phyloP scores from a whole-genome alignment of 2,329 filamentous ascomycete genomes.

The Spiromastix sp. region DNA sequence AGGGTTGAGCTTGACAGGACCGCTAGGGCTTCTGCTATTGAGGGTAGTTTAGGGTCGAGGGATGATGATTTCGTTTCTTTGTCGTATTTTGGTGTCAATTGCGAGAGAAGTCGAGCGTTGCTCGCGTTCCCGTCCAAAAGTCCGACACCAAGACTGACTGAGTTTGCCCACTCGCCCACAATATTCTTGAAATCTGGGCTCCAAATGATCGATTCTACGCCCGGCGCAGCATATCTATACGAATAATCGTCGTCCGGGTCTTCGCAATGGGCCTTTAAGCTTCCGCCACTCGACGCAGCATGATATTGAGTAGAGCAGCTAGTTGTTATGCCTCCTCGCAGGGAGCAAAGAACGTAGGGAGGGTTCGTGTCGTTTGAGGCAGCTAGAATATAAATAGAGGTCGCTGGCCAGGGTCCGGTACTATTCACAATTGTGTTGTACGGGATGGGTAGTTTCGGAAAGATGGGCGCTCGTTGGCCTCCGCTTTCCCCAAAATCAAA shows the following conservation, averaged over 20 bases:
- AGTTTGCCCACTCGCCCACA: slow-evolving; percentile 43
- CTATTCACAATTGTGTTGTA: slow-evolving; percentile 59
- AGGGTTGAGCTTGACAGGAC: slow-evolving; percentile 59
- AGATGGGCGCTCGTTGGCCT: slow-evolving; percentile 43
- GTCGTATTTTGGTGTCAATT: slow-evolving; percentile 38
- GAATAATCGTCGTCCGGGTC: slow-evolving; percentile 43
- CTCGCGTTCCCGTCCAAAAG: slow-evolving; percentile 46
- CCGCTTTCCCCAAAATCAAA: slow-evolving; percentile 55
- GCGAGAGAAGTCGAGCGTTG: slow-evolving; percentile 48
- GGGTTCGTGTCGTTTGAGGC: slow-evolving; percentile 32
- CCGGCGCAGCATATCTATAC: slow-evolving; percentile 39
- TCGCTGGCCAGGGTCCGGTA: slow-evolving; percentile 24
- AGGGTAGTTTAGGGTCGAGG: slow-evolving; percentile 48
- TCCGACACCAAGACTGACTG: slow-evolving; percentile 49
- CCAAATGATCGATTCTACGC: slow-evolving; percentile 18
- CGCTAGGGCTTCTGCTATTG: slow-evolving; percentile 62
- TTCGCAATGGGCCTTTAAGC: slow-evolving; percentile 53
- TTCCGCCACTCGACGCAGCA: slow-evolving; percentile 46
- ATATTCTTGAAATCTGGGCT: slow-evolving; percentile 46
- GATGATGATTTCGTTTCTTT: slow-evolving; percentile 15
- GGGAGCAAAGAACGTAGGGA: slow-evolving; percentile 57
- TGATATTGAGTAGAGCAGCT: slow-evolving; percentile 54
- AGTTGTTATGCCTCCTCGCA: slow-evolving; percentile 54
- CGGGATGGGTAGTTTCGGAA: slow-evolving; percentile 43
- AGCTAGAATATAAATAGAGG: slow-evolving; percentile 57